Evolutionary conservation across 2,329 filamentous ascomycete genomes (phyloP), one percentile per base, ranked within the genome.

Genomic region (Aspergillus sp.): DNA sequence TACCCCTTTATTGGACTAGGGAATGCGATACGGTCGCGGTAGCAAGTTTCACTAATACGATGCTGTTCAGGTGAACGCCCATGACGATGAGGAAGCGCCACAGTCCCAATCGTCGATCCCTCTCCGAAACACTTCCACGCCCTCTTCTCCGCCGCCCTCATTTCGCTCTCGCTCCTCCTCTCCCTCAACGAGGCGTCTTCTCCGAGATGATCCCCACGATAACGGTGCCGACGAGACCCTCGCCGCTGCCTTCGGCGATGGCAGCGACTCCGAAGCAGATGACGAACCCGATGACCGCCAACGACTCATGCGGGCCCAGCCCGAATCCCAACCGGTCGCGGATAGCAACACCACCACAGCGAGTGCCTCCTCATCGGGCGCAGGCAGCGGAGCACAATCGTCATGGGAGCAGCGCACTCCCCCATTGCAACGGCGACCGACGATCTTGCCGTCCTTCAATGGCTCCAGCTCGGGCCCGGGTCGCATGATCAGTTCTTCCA

Each of bases 211-310:
- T 65, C 80, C 81, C 45, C 75, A 80, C 58, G 72, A 75, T 56
- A 79, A 77, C 66, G 81, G 85, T 59, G 89, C 92, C 61, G 88
- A 96, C 69, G 84, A 90, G 62, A 89, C 91, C n/a, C 84, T 99
- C 14, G 91, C 91, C 67, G 94, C 98, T 73, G 92, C 95, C 0
- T 99, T 99, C 75, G 94, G 92, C 73, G 87, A 90, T 70, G 90
- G 90, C 66, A 90, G 88, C 63, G 91, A 89, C 62, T 83, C 81
- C 39, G 89, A 90, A 63, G 88, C 83, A 57, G 86, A 87, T 62
- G 81, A 91, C 68, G 88, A 90, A 60, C 82, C 85, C 59, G 91
- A 96, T 74, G 92, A 96, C 75, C 85, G 92, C 67, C 91, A 95
- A 77, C 87, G 93, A 65, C 78, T 98, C 69, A 93, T 97, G 81